Evolutionary conservation across 1,284 basidiomycete genomes (phyloP), one percentile per base, ranked within the genome.

Genomic region (Cutaneotrichosporon spelunceum): DNA sequence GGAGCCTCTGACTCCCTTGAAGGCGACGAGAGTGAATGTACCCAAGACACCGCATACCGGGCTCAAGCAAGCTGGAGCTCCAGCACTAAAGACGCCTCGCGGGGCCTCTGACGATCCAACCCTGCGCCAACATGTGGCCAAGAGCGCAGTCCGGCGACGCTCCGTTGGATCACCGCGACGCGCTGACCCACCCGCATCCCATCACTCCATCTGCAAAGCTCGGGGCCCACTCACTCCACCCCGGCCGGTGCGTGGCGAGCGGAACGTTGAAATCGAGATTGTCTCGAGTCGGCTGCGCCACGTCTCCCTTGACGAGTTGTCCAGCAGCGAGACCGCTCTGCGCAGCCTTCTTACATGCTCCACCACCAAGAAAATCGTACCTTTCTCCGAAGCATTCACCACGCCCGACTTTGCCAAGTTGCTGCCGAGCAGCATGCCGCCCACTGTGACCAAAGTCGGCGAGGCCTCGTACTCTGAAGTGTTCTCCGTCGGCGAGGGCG

Each of bases 381-480:
- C 61, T 2, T 66, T 70, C 30, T 39, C 44, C 4, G 34, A 42
- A 13, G 34, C 66, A 49, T 63, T 68, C 60, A 36, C 54, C 13
- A 39, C 48, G 2, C 11, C 63, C 14, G 55, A 26, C 3, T 59
- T 68, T 30, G 29, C 19, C 19, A 16, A 44, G 10, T 34, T 63
- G 14, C 42, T 65, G 6, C 56, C 65, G 2, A 26, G 36, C 1
- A 16, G 30, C 13, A 14, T 24, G 14, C 10, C 59, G 19, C 27
- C 27, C 10, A 33, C 47, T 1, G 27, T 42, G 76, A 82, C 81
- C 65, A 99, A 99, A 79, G 87, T 97, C 57, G 95, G 94, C 50
- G 95, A 99, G 79, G 95, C 95, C 13, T 93, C 90, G 53, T 99
- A 90, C 77, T 96, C 93, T 0, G 95, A 99, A 74, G 96, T 99